These are phyloP conservation scores for Yamadazyma dushanensis DNA, from an alignment of 1,139 yeast genomes.

Conservation along the genomic window DNA sequence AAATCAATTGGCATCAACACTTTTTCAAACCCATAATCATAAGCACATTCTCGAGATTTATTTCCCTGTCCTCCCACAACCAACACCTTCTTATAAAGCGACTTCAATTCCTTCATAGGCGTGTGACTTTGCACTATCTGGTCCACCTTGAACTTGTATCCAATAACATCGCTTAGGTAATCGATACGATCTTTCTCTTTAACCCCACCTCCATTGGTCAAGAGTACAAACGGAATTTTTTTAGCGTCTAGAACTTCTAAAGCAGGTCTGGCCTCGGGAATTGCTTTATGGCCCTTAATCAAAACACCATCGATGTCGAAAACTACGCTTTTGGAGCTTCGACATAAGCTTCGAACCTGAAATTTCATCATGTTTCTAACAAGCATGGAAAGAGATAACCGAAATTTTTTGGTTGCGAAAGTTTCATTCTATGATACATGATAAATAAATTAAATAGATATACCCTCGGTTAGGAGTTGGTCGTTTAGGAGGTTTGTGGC, in stretches of 20 bases:
- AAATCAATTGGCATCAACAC: constrained; percentile 80
- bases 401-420: background rate
- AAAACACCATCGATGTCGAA: constrained; percentile 86
- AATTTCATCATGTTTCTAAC: background rate
- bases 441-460: background rate
- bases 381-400: background rate
- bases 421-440: background rate
- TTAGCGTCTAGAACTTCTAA: constrained; percentile 53
- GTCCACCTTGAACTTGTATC: constrained; percentile 50
- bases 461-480: constrained; percentile 7
- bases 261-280: constrained; percentile 69
- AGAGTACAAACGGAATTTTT: constrained; percentile 74
- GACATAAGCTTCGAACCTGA: background rate
- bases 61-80: constrained; percentile 86
- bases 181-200: constrained; percentile 63
- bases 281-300: constrained; percentile 68
- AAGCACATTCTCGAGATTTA: constrained; percentile 68
- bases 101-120: constrained; percentile 68
- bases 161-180: constrained; percentile 53
- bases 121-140: constrained; percentile 92
- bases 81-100: constrained; percentile 58
- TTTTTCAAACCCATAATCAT: constrained; percentile 74
- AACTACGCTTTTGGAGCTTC: constrained; percentile 20
- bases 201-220: constrained; percentile 94
- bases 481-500: constrained; percentile 30